Conservation (phyloP, 257 asterid genomes). For the Scutellaria baicalensis region DNA sequence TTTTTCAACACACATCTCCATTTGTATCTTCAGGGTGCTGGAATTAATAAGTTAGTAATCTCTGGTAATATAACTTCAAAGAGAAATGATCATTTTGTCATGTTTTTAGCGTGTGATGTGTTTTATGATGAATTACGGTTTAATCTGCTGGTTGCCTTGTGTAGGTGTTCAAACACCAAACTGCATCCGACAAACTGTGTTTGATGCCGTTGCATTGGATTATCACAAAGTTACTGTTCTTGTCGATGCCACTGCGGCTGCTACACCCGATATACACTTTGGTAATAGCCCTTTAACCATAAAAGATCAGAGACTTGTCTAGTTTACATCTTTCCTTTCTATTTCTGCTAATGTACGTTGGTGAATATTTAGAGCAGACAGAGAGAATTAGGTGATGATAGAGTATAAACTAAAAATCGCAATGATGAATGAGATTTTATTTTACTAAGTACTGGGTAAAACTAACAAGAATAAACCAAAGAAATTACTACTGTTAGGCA, state of each 20-base stretch:
- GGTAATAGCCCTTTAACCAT: conserved; percentile 32
- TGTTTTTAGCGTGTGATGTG: neutral
- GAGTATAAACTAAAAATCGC: too few relatives aligned
- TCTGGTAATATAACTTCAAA: conserved; percentile 35
- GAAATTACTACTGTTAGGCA: too few relatives aligned
- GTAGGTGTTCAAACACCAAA: conserved; percentile 96
- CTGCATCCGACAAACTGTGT: conserved; percentile 77
- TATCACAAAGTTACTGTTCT: conserved; percentile 57
- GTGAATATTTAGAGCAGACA: neutral
- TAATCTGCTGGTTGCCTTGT: neutral
- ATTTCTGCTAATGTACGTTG: neutral
- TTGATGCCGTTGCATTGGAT: conserved; percentile 82
- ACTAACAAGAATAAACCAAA: too few relatives aligned
- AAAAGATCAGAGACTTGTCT: neutral
- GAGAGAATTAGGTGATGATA: too few relatives aligned
- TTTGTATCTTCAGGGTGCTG: conserved; percentile 62
- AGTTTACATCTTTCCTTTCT: neutral
- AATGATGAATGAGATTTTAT: too few relatives aligned
- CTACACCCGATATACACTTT: conserved; percentile 62
- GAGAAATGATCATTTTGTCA: neutral
- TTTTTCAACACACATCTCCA: conserved; percentile 83
- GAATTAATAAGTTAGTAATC: conserved; percentile 43
- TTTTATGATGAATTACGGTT: neutral
- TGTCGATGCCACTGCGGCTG: conserved; percentile 87
- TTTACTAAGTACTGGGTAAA: too few relatives aligned